phyloP scores from a whole-genome alignment of 1,139 yeast species.

The Spencermartinsiella ligniputridi region DNA sequence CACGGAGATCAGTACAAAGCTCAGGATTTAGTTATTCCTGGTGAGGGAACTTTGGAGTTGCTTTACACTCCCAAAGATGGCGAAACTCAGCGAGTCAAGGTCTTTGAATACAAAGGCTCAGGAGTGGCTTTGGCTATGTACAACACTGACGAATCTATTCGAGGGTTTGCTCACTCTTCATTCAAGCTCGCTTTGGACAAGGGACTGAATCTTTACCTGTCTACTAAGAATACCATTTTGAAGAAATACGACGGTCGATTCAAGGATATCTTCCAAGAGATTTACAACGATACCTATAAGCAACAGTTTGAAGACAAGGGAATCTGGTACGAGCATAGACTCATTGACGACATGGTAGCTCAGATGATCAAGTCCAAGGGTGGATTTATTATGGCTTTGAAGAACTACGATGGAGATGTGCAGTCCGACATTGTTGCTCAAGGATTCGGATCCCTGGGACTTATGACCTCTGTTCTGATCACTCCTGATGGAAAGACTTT shows the following conservation, averaged over 20 bases:
- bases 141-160: conserved; percentile 87
- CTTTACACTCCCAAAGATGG: conserved; percentile 70
- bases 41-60: conserved; percentile 73
- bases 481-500: conserved; percentile 95
- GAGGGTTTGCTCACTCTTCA: conserved; percentile 87
- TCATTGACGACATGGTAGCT: conserved; percentile 98
- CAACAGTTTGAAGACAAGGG: conserved; percentile 66
- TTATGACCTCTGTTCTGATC: conserved; percentile 91
- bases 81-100: conserved; percentile 52
- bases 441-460: conserved; percentile 93
- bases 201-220: conserved; percentile 71
- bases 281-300: conserved; percentile 70
- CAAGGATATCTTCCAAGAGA: conserved; percentile 83
- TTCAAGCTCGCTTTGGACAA: conserved; percentile 81
- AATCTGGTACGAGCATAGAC: conserved; percentile 93
- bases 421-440: conserved; percentile 97
- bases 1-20: conserved; percentile 97
- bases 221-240: conserved; percentile 92
- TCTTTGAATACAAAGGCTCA: conserved; percentile 59
- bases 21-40: conserved; percentile 73
- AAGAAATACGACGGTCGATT: conserved; percentile 92
- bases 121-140: conserved; percentile 95
- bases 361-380: conserved; percentile 96
- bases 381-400: conserved; percentile 90
- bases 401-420: conserved; percentile 97